Evolutionary conservation across 306 rosid species (phyloP).

Genomic region (Mucuna pruriens): DNA sequence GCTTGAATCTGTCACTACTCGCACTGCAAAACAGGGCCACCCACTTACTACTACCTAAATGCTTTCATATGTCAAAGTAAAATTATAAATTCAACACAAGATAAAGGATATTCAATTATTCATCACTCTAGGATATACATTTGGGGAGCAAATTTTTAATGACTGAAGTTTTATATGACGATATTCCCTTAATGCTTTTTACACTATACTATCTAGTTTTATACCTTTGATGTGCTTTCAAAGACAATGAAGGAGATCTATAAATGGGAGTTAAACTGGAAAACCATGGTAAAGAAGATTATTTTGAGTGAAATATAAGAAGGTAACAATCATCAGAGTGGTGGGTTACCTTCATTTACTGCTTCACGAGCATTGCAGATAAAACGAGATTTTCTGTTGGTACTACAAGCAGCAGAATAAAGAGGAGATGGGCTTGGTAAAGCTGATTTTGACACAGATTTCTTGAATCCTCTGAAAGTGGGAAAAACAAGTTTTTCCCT

Average conservation of each 20-base stretch:
- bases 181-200: neutral
- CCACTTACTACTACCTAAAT: neutral
- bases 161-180: neutral
- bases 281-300: neutral
- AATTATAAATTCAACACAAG: neutral
- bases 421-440: conserved; percentile 31
- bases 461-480: conserved; percentile 46
- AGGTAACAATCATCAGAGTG: neutral
- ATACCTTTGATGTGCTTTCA: neutral
- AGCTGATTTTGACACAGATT: conserved; percentile 37
- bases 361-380: conserved; percentile 74
- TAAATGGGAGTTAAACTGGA: neutral
- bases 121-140: neutral
- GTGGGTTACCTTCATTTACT: conserved; percentile 49
- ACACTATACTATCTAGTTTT: neutral
- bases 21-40: conserved; percentile 55
- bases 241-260: neutral
- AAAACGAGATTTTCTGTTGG: conserved; percentile 43
- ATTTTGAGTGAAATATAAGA: neutral
- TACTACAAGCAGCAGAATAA: conserved; percentile 13
- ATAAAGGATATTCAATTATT: neutral
- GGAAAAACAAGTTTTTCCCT: conserved; percentile 47
- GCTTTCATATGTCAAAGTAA: neutral
- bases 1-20: conserved; percentile 73
- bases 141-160: neutral